These are phyloP conservation scores for Eucalyptus virginea DNA, from an alignment of 345 rosid species.

Conservation along the genomic window DNA sequence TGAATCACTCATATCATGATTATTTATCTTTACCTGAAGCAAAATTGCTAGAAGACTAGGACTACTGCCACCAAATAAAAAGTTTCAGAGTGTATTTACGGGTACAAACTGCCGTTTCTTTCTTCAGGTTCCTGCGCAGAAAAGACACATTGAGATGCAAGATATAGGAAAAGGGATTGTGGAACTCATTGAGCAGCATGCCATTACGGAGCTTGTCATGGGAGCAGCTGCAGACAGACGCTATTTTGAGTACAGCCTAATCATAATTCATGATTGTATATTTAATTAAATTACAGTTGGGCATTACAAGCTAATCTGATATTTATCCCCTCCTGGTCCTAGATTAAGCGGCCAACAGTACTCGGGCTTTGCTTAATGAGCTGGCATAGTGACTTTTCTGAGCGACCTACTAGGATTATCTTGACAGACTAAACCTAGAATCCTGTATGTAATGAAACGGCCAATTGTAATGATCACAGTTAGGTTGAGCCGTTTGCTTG, in stretches of 20 bases:
- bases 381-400: neutral
- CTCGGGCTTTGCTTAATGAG: neutral
- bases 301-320: neutral
- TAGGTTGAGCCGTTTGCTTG: neutral
- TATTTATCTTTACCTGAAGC: neutral
- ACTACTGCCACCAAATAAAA: neutral
- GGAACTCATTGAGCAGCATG: constrained; percentile 42
- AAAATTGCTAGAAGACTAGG: neutral
- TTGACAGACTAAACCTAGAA: neutral
- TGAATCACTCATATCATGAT: neutral
- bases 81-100: neutral
- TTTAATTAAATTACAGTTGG: neutral
- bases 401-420: neutral
- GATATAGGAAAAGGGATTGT: constrained; percentile 54
- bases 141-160: constrained; percentile 28
- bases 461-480: neutral
- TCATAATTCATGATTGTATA: neutral
- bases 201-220: constrained; percentile 52
- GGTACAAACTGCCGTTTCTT: neutral
- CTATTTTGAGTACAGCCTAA: constrained; percentile 25
- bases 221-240: constrained; percentile 68
- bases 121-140: constrained; percentile 31
- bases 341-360: neutral
- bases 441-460: neutral
- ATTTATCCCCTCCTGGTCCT: neutral